Evolutionary conservation across 352 stramenopile genomes (phyloP).

Genomic region (Phytophthora tubulina): DNA sequence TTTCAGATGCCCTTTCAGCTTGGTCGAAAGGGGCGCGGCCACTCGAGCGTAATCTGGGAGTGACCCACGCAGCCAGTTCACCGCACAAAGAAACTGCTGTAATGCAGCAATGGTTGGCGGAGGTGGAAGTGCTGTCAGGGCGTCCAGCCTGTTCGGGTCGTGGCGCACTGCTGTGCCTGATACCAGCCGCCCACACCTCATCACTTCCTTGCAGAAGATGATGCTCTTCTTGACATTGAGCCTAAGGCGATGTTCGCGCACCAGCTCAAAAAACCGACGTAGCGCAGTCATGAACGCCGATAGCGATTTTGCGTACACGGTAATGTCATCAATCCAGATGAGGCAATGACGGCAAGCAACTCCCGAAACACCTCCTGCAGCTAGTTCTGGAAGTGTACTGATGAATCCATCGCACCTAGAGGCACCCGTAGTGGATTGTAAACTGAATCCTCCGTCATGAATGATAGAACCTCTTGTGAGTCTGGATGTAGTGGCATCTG

Average conservation of each 20-base stretch:
- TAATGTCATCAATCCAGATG: slow-evolving; percentile 43
- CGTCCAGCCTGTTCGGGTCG: slow-evolving; percentile 17
- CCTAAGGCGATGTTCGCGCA: slow-evolving; percentile 21
- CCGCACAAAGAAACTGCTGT: slow-evolving; percentile 30
- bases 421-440: slow-evolving; percentile 24
- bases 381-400: slow-evolving; percentile 24
- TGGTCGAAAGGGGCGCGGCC: slow-evolving; percentile 7
- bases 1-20: slow-evolving; percentile 2
- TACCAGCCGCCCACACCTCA: slow-evolving; percentile 36
- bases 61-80: slow-evolving; percentile 26
- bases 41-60: slow-evolving; percentile 24
- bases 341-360: slow-evolving; percentile 17
- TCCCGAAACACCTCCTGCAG: slow-evolving; percentile 20
- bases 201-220: slow-evolving; percentile 23
- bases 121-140: slow-evolving; percentile 5
- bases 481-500: slow-evolving; percentile 34
- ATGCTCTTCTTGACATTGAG: slow-evolving; percentile 33
- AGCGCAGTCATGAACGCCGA: slow-evolving; percentile 16
- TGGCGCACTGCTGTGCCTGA: slow-evolving; percentile 11
- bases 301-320: slow-evolving; percentile 18
- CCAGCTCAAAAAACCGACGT: slow-evolving; percentile 23
- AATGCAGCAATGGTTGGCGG: slow-evolving; percentile 23
- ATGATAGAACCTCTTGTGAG: slow-evolving; percentile 32
- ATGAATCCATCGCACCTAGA: slow-evolving; percentile 14
- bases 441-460: slow-evolving; percentile 33